Evolutionary conservation across 768 basidiomycete species (phyloP), one percentile per base, ranked within the genome.

Genomic region (Tricholoma furcatifolium): DNA sequence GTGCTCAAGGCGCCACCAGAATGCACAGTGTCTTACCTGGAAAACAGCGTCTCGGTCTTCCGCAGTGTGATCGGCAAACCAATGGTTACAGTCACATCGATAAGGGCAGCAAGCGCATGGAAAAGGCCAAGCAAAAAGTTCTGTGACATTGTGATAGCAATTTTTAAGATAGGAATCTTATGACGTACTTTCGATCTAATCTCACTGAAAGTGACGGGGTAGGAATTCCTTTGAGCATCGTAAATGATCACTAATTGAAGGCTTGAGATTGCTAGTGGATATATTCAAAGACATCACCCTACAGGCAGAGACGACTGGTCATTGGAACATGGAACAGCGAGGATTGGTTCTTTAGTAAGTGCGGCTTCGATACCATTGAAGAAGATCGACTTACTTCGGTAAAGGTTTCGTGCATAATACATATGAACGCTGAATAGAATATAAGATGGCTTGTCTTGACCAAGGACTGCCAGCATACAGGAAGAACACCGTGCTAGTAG

Each of bases 41-140:
- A 8, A 35, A 49, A 50, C 10, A 43, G n/a, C 0, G 47, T 53
- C 12, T 20, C 18, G 4, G 36, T 36, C n/a, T 4, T 35, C 6
- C 43, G 4, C 14, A 57, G 21, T 2, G 56, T 47, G n/a, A 46
- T 1, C 0, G 43, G 53, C 4, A 57, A n/a, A 18, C 56, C 48
- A 7, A 46, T 2, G 3, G 56, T 57, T 6, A 53, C 53, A 24
- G 53, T 41, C 6, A 53, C 8, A 11, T 57, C 56, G 23, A 53
- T 27, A 2, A 57, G 3, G 3, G 50, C n/a, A 5, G 43, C 43
- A 31, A 57, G 18, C 2, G 8, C 43, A 38, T 57, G 56, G 12
- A 53, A 50, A 4, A 53, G 2, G 6, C 24, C 50, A 15, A 57
- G 18, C 27, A 43, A 14, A 21, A 39, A 3, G 40, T 6, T 8